Evolutionary conservation across 805 yeast genomes (phyloP).

Genomic region (Yarrowia hollandica): DNA sequence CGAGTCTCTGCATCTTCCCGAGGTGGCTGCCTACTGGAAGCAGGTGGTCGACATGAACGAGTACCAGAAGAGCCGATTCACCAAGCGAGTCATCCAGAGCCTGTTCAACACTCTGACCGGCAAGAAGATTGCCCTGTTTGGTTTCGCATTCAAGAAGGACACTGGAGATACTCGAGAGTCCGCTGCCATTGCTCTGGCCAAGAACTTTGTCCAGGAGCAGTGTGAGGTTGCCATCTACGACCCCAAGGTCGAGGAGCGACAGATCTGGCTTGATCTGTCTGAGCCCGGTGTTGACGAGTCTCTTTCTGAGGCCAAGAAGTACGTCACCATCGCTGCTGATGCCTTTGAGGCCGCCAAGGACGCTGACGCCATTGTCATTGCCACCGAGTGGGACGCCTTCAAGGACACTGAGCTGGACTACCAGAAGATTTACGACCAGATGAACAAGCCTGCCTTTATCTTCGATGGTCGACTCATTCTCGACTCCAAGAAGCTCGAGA

Average conservation of each 20-base stretch:
- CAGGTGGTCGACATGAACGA: conserved; percentile 39
- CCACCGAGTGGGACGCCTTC: conserved; percentile 42
- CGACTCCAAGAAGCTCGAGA: conserved; percentile 35
- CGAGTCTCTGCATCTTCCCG: conserved; percentile 39
- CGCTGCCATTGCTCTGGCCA: conserved; percentile 38
- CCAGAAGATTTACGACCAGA: conserved; percentile 36
- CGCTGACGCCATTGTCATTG: conserved; percentile 39
- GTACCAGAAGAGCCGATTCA: conserved; percentile 39
- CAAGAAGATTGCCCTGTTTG: conserved; percentile 38
- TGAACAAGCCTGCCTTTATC: conserved; percentile 40
- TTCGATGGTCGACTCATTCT: conserved; percentile 38
- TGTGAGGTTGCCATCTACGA: conserved; percentile 39
- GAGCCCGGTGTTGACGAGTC: conserved; percentile 12
- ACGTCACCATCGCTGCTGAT: conserved; percentile 32
- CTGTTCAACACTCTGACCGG: conserved; percentile 39
- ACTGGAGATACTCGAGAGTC: conserved; percentile 41
- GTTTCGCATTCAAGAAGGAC: conserved; percentile 41
- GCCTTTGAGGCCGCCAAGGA: conserved; percentile 38
- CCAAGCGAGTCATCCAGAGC: conserved; percentile 36
- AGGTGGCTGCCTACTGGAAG: conserved; percentile 36
- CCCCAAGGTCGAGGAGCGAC: conserved; percentile 40
- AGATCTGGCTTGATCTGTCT: conserved; percentile 32
- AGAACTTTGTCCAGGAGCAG: conserved; percentile 37
- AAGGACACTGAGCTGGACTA: conserved; percentile 37
- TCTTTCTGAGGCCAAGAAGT: conserved; percentile 35